Evolutionary conservation across 305 asterid genomes (phyloP).

Genomic region (Fraxinus sp.): DNA sequence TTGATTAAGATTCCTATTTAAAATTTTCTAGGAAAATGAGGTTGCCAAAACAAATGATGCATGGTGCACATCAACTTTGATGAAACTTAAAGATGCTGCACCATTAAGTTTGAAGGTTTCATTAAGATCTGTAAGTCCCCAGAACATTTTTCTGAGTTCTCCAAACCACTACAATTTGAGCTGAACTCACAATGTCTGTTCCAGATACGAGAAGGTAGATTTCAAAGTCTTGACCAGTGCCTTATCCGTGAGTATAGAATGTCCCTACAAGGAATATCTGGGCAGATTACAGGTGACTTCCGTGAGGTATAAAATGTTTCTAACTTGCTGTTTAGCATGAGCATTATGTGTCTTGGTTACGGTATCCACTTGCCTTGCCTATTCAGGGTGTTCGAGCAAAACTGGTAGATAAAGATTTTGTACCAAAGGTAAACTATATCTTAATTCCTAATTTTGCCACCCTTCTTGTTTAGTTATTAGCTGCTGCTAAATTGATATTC

Average conservation of each 20-base stretch:
- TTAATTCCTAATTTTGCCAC: background rate
- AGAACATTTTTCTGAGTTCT: background rate
- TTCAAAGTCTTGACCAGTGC: constrained; percentile 84
- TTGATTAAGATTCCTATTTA: constrained; percentile 7
- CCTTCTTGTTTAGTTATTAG: background rate
- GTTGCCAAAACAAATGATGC: constrained; percentile 64
- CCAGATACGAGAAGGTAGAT: constrained; percentile 92
- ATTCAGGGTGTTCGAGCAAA: constrained; percentile 39
- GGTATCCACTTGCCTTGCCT: constrained; percentile 14
- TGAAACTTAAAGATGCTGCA: constrained; percentile 68
- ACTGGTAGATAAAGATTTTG: constrained; percentile 66
- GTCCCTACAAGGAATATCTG: constrained; percentile 35
- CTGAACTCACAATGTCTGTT: constrained; percentile 23
- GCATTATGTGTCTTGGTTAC: constrained; percentile 4
- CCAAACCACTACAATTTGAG: background rate
- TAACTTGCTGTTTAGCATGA: constrained; percentile 2
- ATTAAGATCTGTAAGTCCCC: constrained; percentile 74
- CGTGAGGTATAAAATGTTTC: constrained; percentile 52
- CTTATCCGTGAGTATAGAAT: constrained; percentile 84
- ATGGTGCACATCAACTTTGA: constrained; percentile 64
- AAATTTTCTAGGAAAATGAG: constrained; percentile 60
- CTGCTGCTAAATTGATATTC: background rate
- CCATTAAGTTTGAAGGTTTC: constrained; percentile 94
- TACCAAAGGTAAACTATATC: constrained; percentile 65
- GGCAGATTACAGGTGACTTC: constrained; percentile 65